phyloP scores from a whole-genome alignment of 2,329 filamentous ascomycete genomes.

The Penicillium janthinellum region DNA sequence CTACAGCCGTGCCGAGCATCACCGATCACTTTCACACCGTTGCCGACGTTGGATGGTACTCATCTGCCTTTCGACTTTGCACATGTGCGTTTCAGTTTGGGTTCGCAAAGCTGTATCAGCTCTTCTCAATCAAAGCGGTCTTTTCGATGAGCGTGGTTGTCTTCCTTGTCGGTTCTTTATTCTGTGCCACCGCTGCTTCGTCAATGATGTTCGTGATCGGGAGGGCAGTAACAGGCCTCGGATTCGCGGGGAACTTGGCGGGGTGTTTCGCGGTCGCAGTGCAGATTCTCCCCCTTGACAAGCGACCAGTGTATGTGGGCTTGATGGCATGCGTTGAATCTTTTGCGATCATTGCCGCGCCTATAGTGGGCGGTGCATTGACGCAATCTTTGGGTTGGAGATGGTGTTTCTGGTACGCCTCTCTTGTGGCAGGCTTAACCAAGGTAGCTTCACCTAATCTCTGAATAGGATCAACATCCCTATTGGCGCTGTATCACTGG shows the following conservation, averaged over 20 bases:
- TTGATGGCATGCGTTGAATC: conserved; percentile 30
- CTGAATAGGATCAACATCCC: conserved; percentile 35
- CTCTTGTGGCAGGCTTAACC: not conserved
- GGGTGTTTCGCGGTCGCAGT: conserved; percentile 20
- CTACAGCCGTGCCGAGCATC: conserved; percentile 37
- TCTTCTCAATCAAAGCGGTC: conserved; percentile 34
- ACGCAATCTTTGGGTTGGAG: conserved; percentile 39
- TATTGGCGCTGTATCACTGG: conserved; percentile 25
- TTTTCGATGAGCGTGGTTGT: conserved; percentile 25
- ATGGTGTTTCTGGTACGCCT: conserved; percentile 34
- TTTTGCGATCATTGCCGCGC: conserved; percentile 30
- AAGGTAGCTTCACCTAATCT: too few relatives aligned
- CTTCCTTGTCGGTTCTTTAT: conserved; percentile 23
- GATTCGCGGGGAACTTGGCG: conserved; percentile 21
- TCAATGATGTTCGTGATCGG: conserved; percentile 29
- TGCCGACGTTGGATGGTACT: conserved; percentile 35
- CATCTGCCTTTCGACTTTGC: conserved; percentile 27
- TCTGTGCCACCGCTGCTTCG: conserved; percentile 24
- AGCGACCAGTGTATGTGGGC: conserved; percentile 30
- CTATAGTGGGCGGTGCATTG: conserved; percentile 39
- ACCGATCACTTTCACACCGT: conserved; percentile 31
- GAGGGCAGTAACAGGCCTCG: conserved; percentile 35
- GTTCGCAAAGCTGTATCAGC: conserved; percentile 33
- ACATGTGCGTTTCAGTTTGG: conserved; percentile 26
- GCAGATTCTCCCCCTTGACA: conserved; percentile 27